Conservation (phyloP, 202 grass and related monocot species). For the Carex arenaria region DNA sequence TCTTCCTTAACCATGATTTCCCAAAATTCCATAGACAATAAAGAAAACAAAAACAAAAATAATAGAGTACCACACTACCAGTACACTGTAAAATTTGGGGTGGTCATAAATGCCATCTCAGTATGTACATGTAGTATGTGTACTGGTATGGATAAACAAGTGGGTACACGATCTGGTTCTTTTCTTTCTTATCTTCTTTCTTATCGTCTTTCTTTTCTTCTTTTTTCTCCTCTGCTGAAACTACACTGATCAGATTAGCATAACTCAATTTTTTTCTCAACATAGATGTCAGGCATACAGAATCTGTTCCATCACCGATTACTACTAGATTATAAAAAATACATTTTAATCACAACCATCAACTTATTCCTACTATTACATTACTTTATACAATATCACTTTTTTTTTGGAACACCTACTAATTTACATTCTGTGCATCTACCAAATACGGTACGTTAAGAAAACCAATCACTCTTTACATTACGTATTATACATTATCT, state of each 20-base stretch:
- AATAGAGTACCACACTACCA: no score
- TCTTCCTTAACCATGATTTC: no score
- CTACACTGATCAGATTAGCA: conserved; percentile 19
- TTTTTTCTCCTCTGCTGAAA: neutral
- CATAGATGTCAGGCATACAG: neutral
- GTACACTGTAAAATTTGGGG: neutral
- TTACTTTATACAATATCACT: neutral
- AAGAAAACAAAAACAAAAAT: no score
- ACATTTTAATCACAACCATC: neutral
- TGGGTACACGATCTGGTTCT: neutral
- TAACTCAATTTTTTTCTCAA: conserved; percentile 36
- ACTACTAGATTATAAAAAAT: conserved; percentile 42
- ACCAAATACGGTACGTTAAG: neutral
- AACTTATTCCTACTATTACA: neutral
- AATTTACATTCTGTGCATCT: neutral
- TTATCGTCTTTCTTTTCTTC: conserved; percentile 10
- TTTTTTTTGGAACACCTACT: neutral
- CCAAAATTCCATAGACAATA: no score
- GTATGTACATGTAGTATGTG: neutral
- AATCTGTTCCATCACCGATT: conserved; percentile 43
- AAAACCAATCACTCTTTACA: neutral
- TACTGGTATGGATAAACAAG: neutral
- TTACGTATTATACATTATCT: neutral
- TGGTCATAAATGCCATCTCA: neutral
- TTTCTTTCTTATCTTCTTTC: neutral